These are phyloP conservation scores for Trametes maxima DNA, from an alignment of 768 basidiomycete genomes.

Conservation along the genomic window DNA sequence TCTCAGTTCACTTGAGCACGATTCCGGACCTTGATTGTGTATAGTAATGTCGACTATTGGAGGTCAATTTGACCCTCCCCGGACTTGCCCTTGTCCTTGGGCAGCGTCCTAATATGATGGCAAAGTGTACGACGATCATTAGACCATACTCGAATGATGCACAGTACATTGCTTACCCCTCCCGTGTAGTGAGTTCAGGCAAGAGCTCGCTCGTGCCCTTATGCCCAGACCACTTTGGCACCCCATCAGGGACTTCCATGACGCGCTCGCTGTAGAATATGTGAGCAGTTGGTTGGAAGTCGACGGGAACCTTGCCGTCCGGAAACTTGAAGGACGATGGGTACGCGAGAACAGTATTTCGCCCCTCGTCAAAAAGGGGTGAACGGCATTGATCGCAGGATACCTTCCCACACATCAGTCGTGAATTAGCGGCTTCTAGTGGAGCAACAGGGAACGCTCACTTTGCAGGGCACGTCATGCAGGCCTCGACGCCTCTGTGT, in stretches of 20 bases:
- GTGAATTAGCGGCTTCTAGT: too few relatives aligned
- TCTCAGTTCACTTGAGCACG: too few relatives aligned
- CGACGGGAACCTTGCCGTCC: constrained; percentile 27
- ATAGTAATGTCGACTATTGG: neutral
- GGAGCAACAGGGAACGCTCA: neutral
- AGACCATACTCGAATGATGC: too few relatives aligned
- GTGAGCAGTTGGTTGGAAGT: constrained; percentile 35
- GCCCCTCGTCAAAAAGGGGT: constrained; percentile 38
- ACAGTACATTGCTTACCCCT: constrained; percentile 28
- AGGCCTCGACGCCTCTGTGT: constrained; percentile 24
- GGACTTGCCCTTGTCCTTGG: constrained; percentile 27
- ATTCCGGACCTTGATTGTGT: too few relatives aligned
- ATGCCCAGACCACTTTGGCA: constrained; percentile 36
- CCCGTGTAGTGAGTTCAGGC: constrained; percentile 27
- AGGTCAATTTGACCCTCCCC: constrained; percentile 27
- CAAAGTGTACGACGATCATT: too few relatives aligned
- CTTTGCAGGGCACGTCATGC: constrained; percentile 38
- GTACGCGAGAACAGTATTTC: constrained; percentile 36
- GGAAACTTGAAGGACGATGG: constrained; percentile 35
- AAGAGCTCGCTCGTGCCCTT: constrained; percentile 32
- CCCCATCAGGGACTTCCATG: constrained; percentile 35
- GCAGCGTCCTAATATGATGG: constrained; percentile 22
- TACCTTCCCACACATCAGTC: constrained; percentile 8
- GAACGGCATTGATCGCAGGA: constrained; percentile 36
- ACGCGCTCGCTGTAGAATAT: constrained; percentile 35